Conservation (phyloP, 129 eudicot genomes). For the Artemisia annua region DNA sequence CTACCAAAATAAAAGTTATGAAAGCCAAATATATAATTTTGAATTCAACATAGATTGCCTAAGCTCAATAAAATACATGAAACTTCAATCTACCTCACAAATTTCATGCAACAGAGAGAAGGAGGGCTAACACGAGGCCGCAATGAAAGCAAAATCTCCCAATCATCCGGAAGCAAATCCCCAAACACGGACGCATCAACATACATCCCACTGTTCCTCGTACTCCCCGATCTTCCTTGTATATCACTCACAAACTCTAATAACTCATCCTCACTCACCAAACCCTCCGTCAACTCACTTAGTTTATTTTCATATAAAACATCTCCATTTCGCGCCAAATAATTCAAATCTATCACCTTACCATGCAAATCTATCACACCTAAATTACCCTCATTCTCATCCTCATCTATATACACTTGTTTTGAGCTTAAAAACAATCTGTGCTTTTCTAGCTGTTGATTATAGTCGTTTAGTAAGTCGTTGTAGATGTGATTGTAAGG, state of each 20-base stretch:
- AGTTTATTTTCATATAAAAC: slow-evolving; percentile 2
- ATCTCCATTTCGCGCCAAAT: slow-evolving; percentile 5
- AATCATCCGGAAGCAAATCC: slow-evolving; percentile 24
- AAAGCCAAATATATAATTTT: too few relatives aligned
- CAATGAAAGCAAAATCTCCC: slow-evolving; percentile 23
- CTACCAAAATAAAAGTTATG: too few relatives aligned
- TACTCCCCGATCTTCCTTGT: slow-evolving; percentile 29
- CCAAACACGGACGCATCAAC: slow-evolving; percentile 3
- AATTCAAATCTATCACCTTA: slow-evolving; percentile 24
- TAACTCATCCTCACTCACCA: slow-evolving; percentile 22
- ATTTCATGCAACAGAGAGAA: background rate
- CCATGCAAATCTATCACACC: slow-evolving; percentile 12
- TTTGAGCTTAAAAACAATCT: too few relatives aligned
- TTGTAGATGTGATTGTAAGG: too few relatives aligned
- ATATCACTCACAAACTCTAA: slow-evolving; percentile 28
- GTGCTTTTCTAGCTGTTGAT: too few relatives aligned
- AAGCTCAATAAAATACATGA: too few relatives aligned
- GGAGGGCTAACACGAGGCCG: slow-evolving; percentile 20
- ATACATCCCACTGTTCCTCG: slow-evolving; percentile 27
- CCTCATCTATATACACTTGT: background rate
- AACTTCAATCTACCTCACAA: background rate
- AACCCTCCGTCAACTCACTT: slow-evolving; percentile 12
- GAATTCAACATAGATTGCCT: too few relatives aligned
- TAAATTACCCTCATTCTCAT: slow-evolving; percentile 11
- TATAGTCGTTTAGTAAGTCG: too few relatives aligned